phyloP scores from a whole-genome alignment of 108 stramenopile species.

The Pseudonitzschia multiseries region DNA sequence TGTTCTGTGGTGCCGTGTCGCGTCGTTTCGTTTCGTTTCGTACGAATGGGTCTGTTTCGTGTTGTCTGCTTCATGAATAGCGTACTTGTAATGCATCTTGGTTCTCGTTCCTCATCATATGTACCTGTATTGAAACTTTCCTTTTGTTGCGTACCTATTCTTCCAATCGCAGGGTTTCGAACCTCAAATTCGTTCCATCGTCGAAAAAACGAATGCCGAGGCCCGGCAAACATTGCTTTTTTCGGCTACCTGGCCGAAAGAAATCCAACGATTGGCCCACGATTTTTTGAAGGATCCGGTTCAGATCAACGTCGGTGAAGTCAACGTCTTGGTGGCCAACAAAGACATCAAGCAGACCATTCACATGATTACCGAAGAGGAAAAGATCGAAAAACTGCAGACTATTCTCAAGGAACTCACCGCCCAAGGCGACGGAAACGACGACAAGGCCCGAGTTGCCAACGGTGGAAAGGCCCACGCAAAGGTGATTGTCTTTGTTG shows the following conservation, averaged over 20 bases:
- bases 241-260: slow-evolving; percentile 97
- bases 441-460: slow-evolving; percentile 44
- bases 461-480: slow-evolving; percentile 73
- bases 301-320: slow-evolving; percentile 95
- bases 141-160: slow-evolving; percentile 88
- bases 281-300: slow-evolving; percentile 96
- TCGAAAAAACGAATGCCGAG: slow-evolving; percentile 75
- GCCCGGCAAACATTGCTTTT: slow-evolving; percentile 95
- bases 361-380: slow-evolving; percentile 81
- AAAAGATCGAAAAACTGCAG: slow-evolving; percentile 91
- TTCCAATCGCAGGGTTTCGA: slow-evolving; percentile 87
- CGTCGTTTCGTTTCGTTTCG: too few species aligned
- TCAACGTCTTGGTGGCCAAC: slow-evolving; percentile 88
- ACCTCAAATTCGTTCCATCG: slow-evolving; percentile 97
- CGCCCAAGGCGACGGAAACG: slow-evolving; percentile 35
- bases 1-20: too few species aligned
- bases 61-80: too few species aligned
- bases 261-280: slow-evolving; percentile 94
- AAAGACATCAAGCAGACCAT: slow-evolving; percentile 94
- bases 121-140: neutral
- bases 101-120: neutral
- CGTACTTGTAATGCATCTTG: too few species aligned
- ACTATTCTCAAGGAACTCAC: slow-evolving; percentile 89
- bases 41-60: neutral
- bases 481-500: slow-evolving; percentile 89